Base-by-base conservation (phyloP, 106 monocot genomes). In the Allium fistulosum region DNA sequence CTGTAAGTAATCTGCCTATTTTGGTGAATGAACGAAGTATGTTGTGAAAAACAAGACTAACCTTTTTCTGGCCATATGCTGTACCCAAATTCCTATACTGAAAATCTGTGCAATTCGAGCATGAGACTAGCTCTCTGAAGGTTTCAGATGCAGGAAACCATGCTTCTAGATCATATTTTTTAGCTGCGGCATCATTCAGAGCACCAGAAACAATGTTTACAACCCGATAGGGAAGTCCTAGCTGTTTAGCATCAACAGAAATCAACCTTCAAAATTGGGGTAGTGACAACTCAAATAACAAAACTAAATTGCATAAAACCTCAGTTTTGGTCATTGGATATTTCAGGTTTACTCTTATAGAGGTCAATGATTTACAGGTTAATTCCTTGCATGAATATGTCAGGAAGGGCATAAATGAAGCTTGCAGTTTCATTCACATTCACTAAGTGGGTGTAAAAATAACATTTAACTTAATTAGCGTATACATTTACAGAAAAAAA, bases 131-230 rank as follows among this genome's bases (percentile, higher is more conserved):
- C 64, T 97, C 97, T 70, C 97, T 88, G 70, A 74, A 89, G 4
- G 84, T 84, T 66, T 97, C 87, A 50, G 92, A 97, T 65, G 92
- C 89, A 70, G 92, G 97, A 77, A 92, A 97, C 97, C 97, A 97
- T 46, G 63, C 92, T 85, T 97, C 97, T 17, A 92, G 66, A 64
- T 97, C 97, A 69, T 89, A 97, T 55, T 92, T 97, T 73, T 97
- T 97, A 9, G 97, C 97, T 53, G 97, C 92, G n/a, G 97, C 97
- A 86, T 97, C 97, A 74, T 97, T 97, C 74, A 97, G 62, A 56
- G 97, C 97, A 62, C 97, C 97, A 26, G 97, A 92, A 9, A 97
- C 97, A 59, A 97, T 97, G 9, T 92, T 71, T 11, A 92, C 92
- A 61, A 97, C 58, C 82, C 84, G 97, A 65, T 92, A 97, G 12